A percentile compares a stretch with the other conserved stretches of the same genome.
Conservation (phyloP, 2,329 filamentous ascomycete genomes). For the Colletotrichum caudatum region DNA sequence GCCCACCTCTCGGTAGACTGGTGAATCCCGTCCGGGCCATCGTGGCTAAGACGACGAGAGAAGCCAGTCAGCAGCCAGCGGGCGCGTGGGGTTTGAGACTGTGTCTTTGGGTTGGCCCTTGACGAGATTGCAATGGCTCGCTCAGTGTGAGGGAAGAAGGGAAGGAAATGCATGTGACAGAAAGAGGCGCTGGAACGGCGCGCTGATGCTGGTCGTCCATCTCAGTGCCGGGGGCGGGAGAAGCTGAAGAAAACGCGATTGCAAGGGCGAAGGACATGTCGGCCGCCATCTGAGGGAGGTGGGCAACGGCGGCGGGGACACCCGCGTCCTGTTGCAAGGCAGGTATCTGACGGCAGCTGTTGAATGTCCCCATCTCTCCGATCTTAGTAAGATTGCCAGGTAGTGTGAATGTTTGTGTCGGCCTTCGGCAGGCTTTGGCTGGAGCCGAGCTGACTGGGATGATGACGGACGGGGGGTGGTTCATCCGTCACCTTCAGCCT, state of each 20-base stretch:
- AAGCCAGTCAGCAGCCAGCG: slow-evolving; percentile 6
- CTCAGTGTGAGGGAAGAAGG: slow-evolving; percentile 20
- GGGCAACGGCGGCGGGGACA: slow-evolving; percentile 14
- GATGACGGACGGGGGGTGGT: slow-evolving; percentile 30
- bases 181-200: slow-evolving; percentile 7
- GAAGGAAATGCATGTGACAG: slow-evolving; percentile 36
- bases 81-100: slow-evolving; percentile 27
- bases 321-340: slow-evolving; percentile 3
- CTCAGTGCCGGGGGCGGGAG: slow-evolving; percentile 12
- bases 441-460: slow-evolving; percentile 38
- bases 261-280: slow-evolving; percentile 25
- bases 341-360: slow-evolving; percentile 20
- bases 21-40: slow-evolving; percentile 21
- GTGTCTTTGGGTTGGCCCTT: slow-evolving; percentile 25
- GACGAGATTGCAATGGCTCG: slow-evolving; percentile 25
- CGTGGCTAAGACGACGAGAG: slow-evolving; percentile 12
- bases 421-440: slow-evolving; percentile 33
- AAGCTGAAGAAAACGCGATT: slow-evolving; percentile 6
- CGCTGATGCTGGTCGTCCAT: slow-evolving; percentile 1
- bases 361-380: slow-evolving; percentile 26
- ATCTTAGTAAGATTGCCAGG: background rate
- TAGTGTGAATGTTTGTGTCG: background rate
- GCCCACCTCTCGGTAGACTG: slow-evolving; percentile 26
- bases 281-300: slow-evolving; percentile 21
- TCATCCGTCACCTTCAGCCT: slow-evolving; percentile 33